Conservation (phyloP, 345 rosid species). For the Arabidopsis thaliana region TAIR10.1 NC_003071.7:14759501-14760000, state of each 20-base stretch:
- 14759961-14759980: slow-evolving; percentile 71
- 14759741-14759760: slow-evolving; percentile 14
- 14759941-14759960: slow-evolving; percentile 98
- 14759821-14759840: slow-evolving; percentile 91
- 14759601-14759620: slow-evolving; percentile 7
- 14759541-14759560: slow-evolving; percentile 88
- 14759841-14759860: slow-evolving; percentile 75
- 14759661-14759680: slow-evolving; percentile 5
- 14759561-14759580: slow-evolving; percentile 96
- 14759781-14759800: slow-evolving; percentile 98
- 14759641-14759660: not conserved
- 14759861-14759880: not conserved
- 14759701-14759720: not conserved
- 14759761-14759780: slow-evolving; percentile 50
- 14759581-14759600: slow-evolving; percentile 84
- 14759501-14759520: slow-evolving; percentile 96
- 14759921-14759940: slow-evolving; percentile 66
- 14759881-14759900: slow-evolving; percentile 3
- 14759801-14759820: slow-evolving; percentile 97
- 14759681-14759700: not conserved
- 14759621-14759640: not conserved
- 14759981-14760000: slow-evolving; percentile 93
- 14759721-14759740: slow-evolving; percentile 2
- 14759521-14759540: slow-evolving; percentile 81
- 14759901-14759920: slow-evolving; percentile 10